Evolutionary conservation across 1,284 basidiomycete species (phyloP), one percentile per base, ranked within the genome.

Genomic region (Boletus semigastroideus): DNA sequence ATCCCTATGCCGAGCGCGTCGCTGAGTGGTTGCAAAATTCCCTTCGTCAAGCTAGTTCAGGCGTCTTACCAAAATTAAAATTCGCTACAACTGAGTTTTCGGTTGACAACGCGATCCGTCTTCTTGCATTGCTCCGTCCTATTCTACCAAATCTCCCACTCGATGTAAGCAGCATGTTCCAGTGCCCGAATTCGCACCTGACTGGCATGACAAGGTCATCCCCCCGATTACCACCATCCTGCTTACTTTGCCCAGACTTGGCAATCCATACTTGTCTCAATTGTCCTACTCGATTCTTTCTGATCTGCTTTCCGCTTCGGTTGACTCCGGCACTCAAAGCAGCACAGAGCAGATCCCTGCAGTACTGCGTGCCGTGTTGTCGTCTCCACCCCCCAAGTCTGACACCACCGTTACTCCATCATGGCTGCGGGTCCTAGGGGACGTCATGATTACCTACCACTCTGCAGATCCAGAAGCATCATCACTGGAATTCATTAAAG

Each of bases 1-100:
- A 98, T 74, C 94, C 96, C 0, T 99, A 96, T 74, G 81, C 83
- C 5, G 84, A 84, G 57, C 80, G 79, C 59, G 90, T 87, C 16
- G 83, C 86, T 14, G 87, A 91, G 54, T 98, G 92, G 90, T 77
- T 87, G 42, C 78, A 85, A 55, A 73, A 76, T 19, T 79, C 84
- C 10, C 76, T 99, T 14, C 78, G 12, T 83, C 66, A 91, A 56
- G 82, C 87, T 22, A 80, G 81, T 59, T 75, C 83, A 8, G 82
- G 82, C 34, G 82, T 78, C 27, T 70, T 84, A 40, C 75, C 78
- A 28, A 83, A 83, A 68, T 74, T 78, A 48, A 87, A 86, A 66
- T 74, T 73, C 11, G 49, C 67, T 19, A 53, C 64, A 43, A 90
- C 86, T 71, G 80, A 82, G 37, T 75, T 83, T 40, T 78, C 80